Percentiles rank a stretch among this genome's conserved stretches.
phyloP scores from a whole-genome alignment of 495 filamentous ascomycete genomes.

The Sordaria brevicollis region DNA sequence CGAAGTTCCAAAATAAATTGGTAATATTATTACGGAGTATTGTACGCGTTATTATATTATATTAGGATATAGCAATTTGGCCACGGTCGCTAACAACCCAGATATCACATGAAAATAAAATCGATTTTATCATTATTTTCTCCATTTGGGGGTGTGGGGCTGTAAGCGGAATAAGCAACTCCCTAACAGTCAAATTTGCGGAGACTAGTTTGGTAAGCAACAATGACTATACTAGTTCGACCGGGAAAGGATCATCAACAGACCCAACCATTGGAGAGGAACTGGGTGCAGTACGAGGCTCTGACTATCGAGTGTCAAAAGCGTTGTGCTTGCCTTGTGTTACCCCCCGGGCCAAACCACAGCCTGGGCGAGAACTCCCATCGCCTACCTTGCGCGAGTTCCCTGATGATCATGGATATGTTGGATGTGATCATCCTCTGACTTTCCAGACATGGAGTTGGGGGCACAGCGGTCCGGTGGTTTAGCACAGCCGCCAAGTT shows the following conservation, averaged over 20 bases:
- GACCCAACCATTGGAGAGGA: background rate
- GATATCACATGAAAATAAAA: too few relatives aligned
- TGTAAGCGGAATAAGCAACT: too few relatives aligned
- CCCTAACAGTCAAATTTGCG: background rate
- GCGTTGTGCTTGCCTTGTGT: background rate
- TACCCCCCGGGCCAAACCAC: background rate
- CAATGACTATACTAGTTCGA: background rate
- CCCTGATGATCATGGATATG: background rate
- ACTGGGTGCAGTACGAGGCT: background rate
- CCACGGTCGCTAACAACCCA: too few relatives aligned
- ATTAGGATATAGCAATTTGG: too few relatives aligned
- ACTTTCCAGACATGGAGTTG: background rate
- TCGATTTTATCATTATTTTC: too few relatives aligned
- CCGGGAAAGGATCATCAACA: background rate
- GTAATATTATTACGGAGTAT: too few relatives aligned
- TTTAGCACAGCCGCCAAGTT: background rate
- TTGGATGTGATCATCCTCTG: background rate
- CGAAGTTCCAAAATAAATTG: too few relatives aligned
- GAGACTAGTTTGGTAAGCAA: background rate
- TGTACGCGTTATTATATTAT: too few relatives aligned
- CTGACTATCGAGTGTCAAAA: background rate
- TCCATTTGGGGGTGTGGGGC: too few relatives aligned
- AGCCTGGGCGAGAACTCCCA: background rate
- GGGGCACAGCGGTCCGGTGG: background rate
- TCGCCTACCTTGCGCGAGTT: background rate